Conservation (phyloP, 371 early-diverging fungal species). For the Gilbertella persicaria region DNA sequence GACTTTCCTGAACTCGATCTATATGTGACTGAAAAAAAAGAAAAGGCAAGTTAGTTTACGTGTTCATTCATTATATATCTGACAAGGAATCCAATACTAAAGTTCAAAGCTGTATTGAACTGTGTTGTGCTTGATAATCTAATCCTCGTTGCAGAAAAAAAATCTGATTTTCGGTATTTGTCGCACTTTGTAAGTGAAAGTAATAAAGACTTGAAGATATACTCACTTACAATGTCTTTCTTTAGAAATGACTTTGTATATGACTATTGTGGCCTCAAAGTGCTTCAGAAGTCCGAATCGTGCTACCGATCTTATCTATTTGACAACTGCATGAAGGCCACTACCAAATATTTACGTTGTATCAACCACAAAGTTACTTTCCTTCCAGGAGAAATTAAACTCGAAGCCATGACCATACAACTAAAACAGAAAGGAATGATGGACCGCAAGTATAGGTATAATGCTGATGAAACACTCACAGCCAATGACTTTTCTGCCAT, state of each 20-base stretch:
- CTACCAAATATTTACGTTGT: constrained; percentile 25
- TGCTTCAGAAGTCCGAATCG: constrained; percentile 23
- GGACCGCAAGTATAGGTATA: constrained; percentile 23
- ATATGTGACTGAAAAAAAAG: too few relatives aligned
- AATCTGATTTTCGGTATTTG: constrained; percentile 23
- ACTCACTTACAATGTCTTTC: constrained; percentile 21
- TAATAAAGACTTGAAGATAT: constrained; percentile 24
- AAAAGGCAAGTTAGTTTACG: too few relatives aligned
- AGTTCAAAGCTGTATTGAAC: constrained; percentile 21
- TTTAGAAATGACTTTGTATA: constrained; percentile 25
- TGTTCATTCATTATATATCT: too few relatives aligned
- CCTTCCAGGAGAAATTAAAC: constrained; percentile 33
- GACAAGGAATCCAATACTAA: constrained; percentile 21
- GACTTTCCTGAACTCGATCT: too few relatives aligned
- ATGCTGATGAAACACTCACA: constrained; percentile 22
- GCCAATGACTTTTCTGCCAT: constrained; percentile 19
- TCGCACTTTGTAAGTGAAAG: constrained; percentile 29
- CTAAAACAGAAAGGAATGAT: constrained; percentile 24
- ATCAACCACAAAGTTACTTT: constrained; percentile 18
- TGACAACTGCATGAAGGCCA: constrained; percentile 22
- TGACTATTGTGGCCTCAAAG: constrained; percentile 19
- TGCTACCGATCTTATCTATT: constrained; percentile 31
- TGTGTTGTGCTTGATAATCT: constrained; percentile 9
- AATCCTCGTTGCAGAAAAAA: constrained; percentile 22
- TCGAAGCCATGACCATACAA: constrained; percentile 22